Evolutionary conservation across 768 basidiomycete genomes (phyloP).

Genomic region (Podaxis mareebaensis): DNA sequence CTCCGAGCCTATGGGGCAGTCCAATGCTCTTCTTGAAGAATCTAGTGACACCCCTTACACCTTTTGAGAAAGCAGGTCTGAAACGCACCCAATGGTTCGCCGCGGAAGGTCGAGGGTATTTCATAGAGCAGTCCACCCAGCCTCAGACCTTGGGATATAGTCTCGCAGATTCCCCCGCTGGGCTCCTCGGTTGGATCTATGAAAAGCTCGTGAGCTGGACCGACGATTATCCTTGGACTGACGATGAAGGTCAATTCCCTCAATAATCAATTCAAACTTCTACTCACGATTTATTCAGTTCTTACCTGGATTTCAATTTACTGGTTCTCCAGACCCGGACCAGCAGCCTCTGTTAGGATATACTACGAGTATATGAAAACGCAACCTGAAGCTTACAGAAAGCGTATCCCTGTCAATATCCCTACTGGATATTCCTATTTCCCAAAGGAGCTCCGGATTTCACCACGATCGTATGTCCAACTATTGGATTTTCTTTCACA

Average conservation of each 20-base stretch:
- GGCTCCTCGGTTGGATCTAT: slow-evolving; percentile 53
- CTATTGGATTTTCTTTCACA: neutral
- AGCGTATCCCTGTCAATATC: slow-evolving; percentile 26
- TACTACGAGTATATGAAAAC: slow-evolving; percentile 49
- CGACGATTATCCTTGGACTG: slow-evolving; percentile 53
- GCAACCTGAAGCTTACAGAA: slow-evolving; percentile 6
- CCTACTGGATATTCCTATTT: slow-evolving; percentile 54
- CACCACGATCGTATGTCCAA: slow-evolving; percentile 32
- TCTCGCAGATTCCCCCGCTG: slow-evolving; percentile 58
- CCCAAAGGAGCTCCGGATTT: slow-evolving; percentile 43
- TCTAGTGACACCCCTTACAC: slow-evolving; percentile 28
- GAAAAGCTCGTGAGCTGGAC: slow-evolving; percentile 48
- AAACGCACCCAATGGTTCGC: slow-evolving; percentile 30
- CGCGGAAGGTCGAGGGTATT: slow-evolving; percentile 37
- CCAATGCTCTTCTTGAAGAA: slow-evolving; percentile 29
- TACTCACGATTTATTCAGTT: slow-evolving; percentile 30
- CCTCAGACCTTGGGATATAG: slow-evolving; percentile 57
- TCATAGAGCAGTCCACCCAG: slow-evolving; percentile 40
- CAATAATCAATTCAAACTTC: neutral
- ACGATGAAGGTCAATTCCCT: slow-evolving; percentile 47
- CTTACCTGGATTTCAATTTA: slow-evolving; percentile 63
- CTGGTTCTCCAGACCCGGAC: slow-evolving; percentile 58
- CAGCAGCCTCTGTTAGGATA: slow-evolving; percentile 56
- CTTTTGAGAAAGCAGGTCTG: slow-evolving; percentile 34
- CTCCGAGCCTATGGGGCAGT: slow-evolving; percentile 23